Conservation (phyloP, 371 early-diverging fungal genomes). For the Lichtheimia hyalospora region DNA sequence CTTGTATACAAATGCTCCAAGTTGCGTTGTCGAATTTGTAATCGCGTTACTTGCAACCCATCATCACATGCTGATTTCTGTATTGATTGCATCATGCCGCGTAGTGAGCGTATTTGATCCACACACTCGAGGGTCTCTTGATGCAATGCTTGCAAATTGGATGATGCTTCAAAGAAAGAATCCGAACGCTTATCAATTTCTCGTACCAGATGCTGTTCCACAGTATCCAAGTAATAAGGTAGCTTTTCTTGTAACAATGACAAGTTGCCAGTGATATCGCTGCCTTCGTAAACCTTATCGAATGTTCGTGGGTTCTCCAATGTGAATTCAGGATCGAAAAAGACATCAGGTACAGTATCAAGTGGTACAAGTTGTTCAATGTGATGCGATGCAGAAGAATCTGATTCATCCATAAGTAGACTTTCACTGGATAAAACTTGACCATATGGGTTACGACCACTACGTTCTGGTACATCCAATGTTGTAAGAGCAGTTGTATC, state of each 20-base stretch:
- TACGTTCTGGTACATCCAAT: conserved; percentile 20
- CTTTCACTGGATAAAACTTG: conserved; percentile 45
- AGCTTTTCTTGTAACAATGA: conserved; percentile 81
- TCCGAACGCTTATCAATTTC: conserved; percentile 90
- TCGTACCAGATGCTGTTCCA: conserved; percentile 86
- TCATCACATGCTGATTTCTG: conserved; percentile 67
- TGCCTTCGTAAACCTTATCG: conserved; percentile 74
- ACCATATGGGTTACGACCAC: conserved; percentile 62
- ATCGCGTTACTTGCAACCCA: conserved; percentile 78
- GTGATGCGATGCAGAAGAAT: conserved; percentile 18
- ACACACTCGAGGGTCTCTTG: conserved; percentile 86
- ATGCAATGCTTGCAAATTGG: conserved; percentile 88
- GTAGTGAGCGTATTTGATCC: conserved; percentile 74
- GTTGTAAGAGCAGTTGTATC: conserved; percentile 4
- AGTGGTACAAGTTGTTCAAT: conserved; percentile 63
- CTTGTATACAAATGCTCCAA: conserved; percentile 63
- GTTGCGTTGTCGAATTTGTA: conserved; percentile 77
- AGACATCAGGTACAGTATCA: conserved; percentile 82
- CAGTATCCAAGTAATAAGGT: conserved; percentile 85
- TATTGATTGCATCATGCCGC: conserved; percentile 66
- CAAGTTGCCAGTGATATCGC: conserved; percentile 50
- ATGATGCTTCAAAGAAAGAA: conserved; percentile 91
- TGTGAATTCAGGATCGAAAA: conserved; percentile 81
- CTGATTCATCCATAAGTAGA: conserved; percentile 32
- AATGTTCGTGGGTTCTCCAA: conserved; percentile 88